Evolutionary conservation across 2,329 filamentous ascomycete species (phyloP).

Genomic region (Penicillium aurantiogriseum): DNA sequence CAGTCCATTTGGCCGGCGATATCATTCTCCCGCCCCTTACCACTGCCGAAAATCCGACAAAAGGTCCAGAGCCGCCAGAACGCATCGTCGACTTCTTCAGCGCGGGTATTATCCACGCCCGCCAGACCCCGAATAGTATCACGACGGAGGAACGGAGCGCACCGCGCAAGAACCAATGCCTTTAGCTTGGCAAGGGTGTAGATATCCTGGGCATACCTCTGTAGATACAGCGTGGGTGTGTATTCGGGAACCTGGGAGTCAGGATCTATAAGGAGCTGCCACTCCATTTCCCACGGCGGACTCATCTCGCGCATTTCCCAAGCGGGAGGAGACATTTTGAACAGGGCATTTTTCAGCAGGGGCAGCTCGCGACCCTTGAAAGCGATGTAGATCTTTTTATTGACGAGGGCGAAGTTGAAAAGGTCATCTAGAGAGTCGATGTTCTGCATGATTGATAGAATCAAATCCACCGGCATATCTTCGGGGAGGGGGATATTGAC

Average conservation of each 20-base stretch:
- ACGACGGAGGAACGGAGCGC: slow-evolving; percentile 55
- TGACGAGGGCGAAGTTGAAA: slow-evolving; percentile 54
- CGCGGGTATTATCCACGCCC: slow-evolving; percentile 46
- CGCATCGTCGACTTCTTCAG: slow-evolving; percentile 58
- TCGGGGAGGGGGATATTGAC: slow-evolving; percentile 38
- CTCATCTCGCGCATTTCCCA: slow-evolving; percentile 62
- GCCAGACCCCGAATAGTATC: slow-evolving; percentile 57
- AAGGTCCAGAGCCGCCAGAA: slow-evolving; percentile 67
- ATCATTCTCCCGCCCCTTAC: slow-evolving; percentile 59
- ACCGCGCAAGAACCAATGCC: slow-evolving; percentile 55
- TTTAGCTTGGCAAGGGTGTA: slow-evolving; percentile 56
- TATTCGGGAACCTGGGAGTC: slow-evolving; percentile 53
- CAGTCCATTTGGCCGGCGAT: slow-evolving; percentile 61
- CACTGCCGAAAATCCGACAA: slow-evolving; percentile 61
- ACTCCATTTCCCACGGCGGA: slow-evolving; percentile 49
- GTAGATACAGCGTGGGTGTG: slow-evolving; percentile 53
- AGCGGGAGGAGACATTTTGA: slow-evolving; percentile 56
- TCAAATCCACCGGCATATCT: slow-evolving; percentile 49
- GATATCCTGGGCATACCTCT: slow-evolving; percentile 53
- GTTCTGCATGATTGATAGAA: slow-evolving; percentile 52
- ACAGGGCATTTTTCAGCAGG: slow-evolving; percentile 52
- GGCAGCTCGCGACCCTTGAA: slow-evolving; percentile 58
- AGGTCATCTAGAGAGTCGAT: slow-evolving; percentile 55
- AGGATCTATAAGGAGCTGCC: slow-evolving; percentile 42
- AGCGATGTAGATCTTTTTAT: slow-evolving; percentile 56